Evolutionary conservation across 2,329 filamentous ascomycete species (phyloP), one percentile per base, ranked within the genome.

Genomic region (Calonectria henricotiae): DNA sequence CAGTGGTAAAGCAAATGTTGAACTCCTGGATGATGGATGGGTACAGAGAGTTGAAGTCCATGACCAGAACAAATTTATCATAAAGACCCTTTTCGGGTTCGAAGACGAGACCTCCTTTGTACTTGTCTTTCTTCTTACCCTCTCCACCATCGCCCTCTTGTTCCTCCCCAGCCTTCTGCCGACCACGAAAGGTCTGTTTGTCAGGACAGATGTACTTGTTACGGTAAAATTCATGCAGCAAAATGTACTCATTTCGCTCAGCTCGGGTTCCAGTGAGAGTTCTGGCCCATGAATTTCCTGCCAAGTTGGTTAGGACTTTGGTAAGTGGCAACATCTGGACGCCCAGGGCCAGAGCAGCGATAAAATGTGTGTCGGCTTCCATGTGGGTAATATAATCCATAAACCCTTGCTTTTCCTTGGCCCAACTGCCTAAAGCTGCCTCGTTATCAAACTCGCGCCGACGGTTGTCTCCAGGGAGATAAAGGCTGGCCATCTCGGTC

Each of bases 31-130:
- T 99, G 79, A 99, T 98, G 80, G 94, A 98, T 37, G 96, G 96
- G 79, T 99, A 99, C 72, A 99, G 87, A 77, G 95, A 98, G 88
- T 99, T 99, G 87, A 99, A 99, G 86, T 99, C 96, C 97, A 99
- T 99, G 82, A 99, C 97, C 67, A 99, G 89, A 65, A 99, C 93
- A 82, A 97, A 98, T 84, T 97, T 97, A 88, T 99, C 96, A 80
- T 99, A 99, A 5, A 99, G 89, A 20, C 97, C 96, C 82, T 96
- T 98, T 81, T 98, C 95, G 5, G 96, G 96, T 82, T 99, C 96
- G 77, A 99, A 98, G 68, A 99, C 96, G 37, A 99, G 91, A 87
- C 97, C 96, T 80, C 96, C 96, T 86, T 99, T 98, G 87, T 93
- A 99, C 83, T 98, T 99, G 85, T 99, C 97, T 83, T 98, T 99